Percentiles rank a stretch among this genome's conserved stretches.
phyloP scores from a whole-genome alignment of 768 basidiomycete species.

The Suillus spraguei region DNA sequence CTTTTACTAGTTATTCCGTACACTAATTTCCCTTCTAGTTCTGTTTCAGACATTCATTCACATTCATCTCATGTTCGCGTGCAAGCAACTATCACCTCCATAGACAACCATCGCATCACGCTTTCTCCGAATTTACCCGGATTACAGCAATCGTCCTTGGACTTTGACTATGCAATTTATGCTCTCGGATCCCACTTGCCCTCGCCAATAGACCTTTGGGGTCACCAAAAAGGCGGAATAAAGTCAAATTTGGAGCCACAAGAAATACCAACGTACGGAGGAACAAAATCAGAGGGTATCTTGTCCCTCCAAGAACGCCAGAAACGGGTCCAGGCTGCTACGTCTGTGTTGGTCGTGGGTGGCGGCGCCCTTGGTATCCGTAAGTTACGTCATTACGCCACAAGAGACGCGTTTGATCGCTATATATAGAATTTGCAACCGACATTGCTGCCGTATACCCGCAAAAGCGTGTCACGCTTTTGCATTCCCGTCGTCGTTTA shows the following conservation, averaged over 20 bases:
- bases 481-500: slow-evolving; percentile 59
- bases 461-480: slow-evolving; percentile 52
- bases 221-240: slow-evolving; percentile 11
- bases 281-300: slow-evolving; percentile 51
- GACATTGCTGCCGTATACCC: slow-evolving; percentile 62
- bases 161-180: slow-evolving; percentile 60
- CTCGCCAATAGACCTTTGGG: slow-evolving; percentile 58
- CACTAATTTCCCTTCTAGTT: slow-evolving; percentile 44
- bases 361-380: slow-evolving; percentile 77
- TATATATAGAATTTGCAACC: slow-evolving; percentile 55
- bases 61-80: slow-evolving; percentile 36
- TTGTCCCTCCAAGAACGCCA: slow-evolving; percentile 56
- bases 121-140: slow-evolving; percentile 6
- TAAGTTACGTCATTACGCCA: slow-evolving; percentile 32
- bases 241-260: background rate
- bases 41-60: slow-evolving; percentile 8
- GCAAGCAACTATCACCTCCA: slow-evolving; percentile 46
- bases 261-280: slow-evolving; percentile 30
- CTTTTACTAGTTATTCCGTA: slow-evolving; percentile 52
- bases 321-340: slow-evolving; percentile 44
- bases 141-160: slow-evolving; percentile 30
- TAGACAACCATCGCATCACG: slow-evolving; percentile 41
- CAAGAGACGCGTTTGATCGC: background rate
- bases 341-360: slow-evolving; percentile 64
- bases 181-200: slow-evolving; percentile 64